phyloP scores from a whole-genome alignment of 345 rosid species.

The Sonneratia alba region DNA sequence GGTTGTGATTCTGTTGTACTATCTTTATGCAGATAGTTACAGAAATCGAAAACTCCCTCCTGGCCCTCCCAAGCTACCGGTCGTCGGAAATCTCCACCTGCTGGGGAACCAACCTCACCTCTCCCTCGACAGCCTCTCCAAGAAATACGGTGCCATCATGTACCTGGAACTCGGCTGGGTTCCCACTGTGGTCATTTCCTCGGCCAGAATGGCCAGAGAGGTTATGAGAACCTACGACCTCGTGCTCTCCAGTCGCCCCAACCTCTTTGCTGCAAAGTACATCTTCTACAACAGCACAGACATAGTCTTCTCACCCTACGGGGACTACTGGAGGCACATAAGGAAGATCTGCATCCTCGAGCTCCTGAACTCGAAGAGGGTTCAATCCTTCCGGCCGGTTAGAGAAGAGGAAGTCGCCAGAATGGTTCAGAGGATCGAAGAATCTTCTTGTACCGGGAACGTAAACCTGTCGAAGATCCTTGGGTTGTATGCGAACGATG shows the following conservation, averaged over 20 bases:
- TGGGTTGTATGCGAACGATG: conserved; percentile 21
- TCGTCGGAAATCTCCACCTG: conserved; percentile 45
- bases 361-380: conserved; percentile 27
- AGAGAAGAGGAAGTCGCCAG: conserved; percentile 35
- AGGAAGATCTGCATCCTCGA: conserved; percentile 35
- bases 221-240: conserved; percentile 39
- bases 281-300: conserved; percentile 28
- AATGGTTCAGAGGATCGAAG: conserved; percentile 21
- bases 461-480: conserved; percentile 22
- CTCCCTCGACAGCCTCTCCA: conserved; percentile 24
- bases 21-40: neutral
- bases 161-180: conserved; percentile 35
- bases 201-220: conserved; percentile 29
- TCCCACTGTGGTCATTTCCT: conserved; percentile 39
- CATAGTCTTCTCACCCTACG: conserved; percentile 31
- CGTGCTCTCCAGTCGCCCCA: conserved; percentile 29
- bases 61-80: conserved; percentile 33
- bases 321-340: conserved; percentile 31
- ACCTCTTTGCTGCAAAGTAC: conserved; percentile 24
- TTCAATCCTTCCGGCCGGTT: conserved; percentile 21
- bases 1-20: neutral
- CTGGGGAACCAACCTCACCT: conserved; percentile 25
- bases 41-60: conserved; percentile 32
- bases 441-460: conserved; percentile 14
- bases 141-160: conserved; percentile 26